Evolutionary conservation across 129 eudicot genomes (phyloP).

Genomic region (Pulicaria dysenterica): DNA sequence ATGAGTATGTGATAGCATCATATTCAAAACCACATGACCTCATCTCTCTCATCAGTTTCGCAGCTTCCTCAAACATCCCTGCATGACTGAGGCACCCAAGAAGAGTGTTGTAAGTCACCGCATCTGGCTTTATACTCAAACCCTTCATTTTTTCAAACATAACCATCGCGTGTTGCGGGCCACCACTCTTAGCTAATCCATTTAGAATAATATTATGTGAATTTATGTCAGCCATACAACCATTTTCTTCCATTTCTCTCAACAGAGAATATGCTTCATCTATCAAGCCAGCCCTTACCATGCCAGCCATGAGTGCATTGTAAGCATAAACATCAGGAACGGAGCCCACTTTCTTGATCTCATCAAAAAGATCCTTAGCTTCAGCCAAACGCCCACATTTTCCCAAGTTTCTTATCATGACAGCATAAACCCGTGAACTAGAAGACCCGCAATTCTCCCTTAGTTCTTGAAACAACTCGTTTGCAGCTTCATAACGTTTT

Average conservation of each 20-base stretch:
- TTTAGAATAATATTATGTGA: conserved; percentile 79
- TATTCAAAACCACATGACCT: conserved; percentile 63
- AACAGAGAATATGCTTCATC: conserved; percentile 77
- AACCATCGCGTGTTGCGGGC: conserved; percentile 68
- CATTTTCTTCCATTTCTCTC: conserved; percentile 71
- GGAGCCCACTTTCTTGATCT: conserved; percentile 62
- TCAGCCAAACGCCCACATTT: conserved; percentile 74
- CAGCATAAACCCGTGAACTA: conserved; percentile 82
- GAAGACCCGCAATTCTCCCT: conserved; percentile 83
- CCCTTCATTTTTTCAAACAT: conserved; percentile 76
- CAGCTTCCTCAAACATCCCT: conserved; percentile 99
- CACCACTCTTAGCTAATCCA: conserved; percentile 79
- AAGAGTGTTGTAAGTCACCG: conserved; percentile 80
- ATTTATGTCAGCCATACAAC: conserved; percentile 77
- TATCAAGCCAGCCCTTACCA: conserved; percentile 77
- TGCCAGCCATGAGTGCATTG: conserved; percentile 88
- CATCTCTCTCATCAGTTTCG: conserved; percentile 92
- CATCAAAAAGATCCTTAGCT: conserved; percentile 76
- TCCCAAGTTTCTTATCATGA: conserved; percentile 88
- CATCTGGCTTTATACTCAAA: conserved; percentile 70
- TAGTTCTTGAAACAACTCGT: conserved; percentile 85
- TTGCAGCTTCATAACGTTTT: conserved; percentile 92
- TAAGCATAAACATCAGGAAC: conserved; percentile 76
- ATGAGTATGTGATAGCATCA: conserved; percentile 80
- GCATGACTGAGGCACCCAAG: conserved; percentile 89